A percentile compares a stretch with the other conserved stretches of the same genome.
Conservation (phyloP, 176 grass and related monocot species). For the Poa pratensis region DNA sequence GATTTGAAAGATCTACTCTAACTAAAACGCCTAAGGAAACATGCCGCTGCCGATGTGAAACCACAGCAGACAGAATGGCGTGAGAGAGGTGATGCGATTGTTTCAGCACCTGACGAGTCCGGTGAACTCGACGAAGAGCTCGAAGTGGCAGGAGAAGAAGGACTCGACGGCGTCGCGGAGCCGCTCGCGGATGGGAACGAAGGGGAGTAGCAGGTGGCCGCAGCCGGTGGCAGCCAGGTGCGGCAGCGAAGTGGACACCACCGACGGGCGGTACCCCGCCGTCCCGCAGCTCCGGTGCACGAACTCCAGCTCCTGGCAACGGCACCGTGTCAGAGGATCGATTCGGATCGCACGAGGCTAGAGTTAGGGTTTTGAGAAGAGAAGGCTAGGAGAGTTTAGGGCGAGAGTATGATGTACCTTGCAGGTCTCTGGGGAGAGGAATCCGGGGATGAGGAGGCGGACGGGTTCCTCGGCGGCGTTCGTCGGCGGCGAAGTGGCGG, state of each 20-base stretch:
- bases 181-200: conserved; percentile 69
- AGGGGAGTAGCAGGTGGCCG: conserved; percentile 77
- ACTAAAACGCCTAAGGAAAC: not conserved
- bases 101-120: conserved; percentile 78
- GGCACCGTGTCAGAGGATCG: not conserved
- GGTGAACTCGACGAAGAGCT: conserved; percentile 93
- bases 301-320: conserved; percentile 81
- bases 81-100: not conserved
- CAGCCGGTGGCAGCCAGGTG: conserved; percentile 79
- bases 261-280: conserved; percentile 73
- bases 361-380: conserved; percentile 11
- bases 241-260: conserved; percentile 77
- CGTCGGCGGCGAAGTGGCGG: conserved; percentile 17
- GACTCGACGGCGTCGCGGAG: conserved; percentile 81
- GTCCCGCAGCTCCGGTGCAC: conserved; percentile 78
- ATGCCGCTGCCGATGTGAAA: conserved; percentile 4
- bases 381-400: not conserved
- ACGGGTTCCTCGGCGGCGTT: conserved; percentile 40
- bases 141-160: conserved; percentile 75
- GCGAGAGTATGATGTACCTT: conserved; percentile 49
- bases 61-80: not conserved
- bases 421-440: conserved; percentile 73
- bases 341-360: conserved; percentile 12
- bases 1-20: not conserved
- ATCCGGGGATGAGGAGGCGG: conserved; percentile 53